phyloP scores from a whole-genome alignment of 768 basidiomycete species.

The Gelatoporia subvermispora region DNA sequence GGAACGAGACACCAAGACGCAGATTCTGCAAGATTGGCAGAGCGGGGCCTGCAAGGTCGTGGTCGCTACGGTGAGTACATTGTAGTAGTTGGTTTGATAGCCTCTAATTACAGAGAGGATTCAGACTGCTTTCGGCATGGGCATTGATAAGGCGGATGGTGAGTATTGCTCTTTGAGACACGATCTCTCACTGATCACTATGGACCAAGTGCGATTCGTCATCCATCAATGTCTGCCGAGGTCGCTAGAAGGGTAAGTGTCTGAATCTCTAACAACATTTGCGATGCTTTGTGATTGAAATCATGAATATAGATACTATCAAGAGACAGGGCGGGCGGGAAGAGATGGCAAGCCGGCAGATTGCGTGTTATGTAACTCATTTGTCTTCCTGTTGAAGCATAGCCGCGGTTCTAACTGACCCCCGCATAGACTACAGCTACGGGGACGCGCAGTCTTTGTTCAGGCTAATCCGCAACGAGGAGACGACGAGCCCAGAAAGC shows the following conservation, averaged over 20 bases:
- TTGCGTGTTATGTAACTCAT: constrained; percentile 76
- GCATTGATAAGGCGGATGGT: constrained; percentile 86
- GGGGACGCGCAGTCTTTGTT: constrained; percentile 44
- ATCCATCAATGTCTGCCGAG: constrained; percentile 83
- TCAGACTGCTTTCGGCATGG: constrained; percentile 98
- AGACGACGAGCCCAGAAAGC: constrained; percentile 37
- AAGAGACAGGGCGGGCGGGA: constrained; percentile 96
- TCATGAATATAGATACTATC: constrained; percentile 59
- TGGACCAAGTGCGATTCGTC: constrained; percentile 74
- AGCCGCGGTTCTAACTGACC: too few relatives aligned
- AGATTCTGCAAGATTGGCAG: constrained; percentile 71
- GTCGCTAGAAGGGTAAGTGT: constrained; percentile 77
- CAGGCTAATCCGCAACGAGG: constrained; percentile 56
- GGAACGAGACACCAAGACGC: constrained; percentile 52
- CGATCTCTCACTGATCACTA: not conserved
- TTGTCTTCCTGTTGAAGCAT: not conserved
- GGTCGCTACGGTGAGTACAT: constrained; percentile 77
- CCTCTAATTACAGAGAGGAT: not conserved
- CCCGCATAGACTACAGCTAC: constrained; percentile 55
- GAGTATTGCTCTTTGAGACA: constrained; percentile 10
- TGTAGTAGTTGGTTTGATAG: constrained; percentile 17
- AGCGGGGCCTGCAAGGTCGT: constrained; percentile 69
- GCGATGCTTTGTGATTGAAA: constrained; percentile 4
- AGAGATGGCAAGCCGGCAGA: constrained; percentile 81
- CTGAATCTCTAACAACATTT: not conserved